Evolutionary conservation across 108 stramenopile genomes (phyloP), one percentile per base, ranked within the genome.

Genomic region (Epithemia pelagica): DNA sequence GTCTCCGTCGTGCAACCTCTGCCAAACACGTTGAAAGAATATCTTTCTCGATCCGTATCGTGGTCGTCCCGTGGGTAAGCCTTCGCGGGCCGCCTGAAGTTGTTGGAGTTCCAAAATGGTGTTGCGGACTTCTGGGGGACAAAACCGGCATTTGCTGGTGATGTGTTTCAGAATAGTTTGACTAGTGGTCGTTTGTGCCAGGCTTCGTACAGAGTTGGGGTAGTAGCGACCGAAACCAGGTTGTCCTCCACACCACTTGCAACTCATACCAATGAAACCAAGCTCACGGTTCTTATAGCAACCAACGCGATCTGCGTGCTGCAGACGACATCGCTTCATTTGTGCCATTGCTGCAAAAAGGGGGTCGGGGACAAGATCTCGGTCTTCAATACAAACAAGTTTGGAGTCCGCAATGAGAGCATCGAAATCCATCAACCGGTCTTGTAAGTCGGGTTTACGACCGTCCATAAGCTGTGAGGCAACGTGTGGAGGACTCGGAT

Each of bases 101-200:
- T 70, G 53, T 57, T 81, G 78, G 23, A 83, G 57, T 58, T 82
- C 67, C 0, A 64, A 22, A 18, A 84, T 66, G 22, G 78, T 74
- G 61, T 80, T 69, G n/a, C 81, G 66, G 3, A 89, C 57, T 21
- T 78, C 56, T 0, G 71, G 74, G 20, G 88, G 88, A 37, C 80
- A 79, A 67, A 73, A 71, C 26, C 80, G 69, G 69, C 88, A 89
- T 51, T 86, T 84, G 33, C 62, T 59, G 15, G 76, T 76, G 57
- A 89, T 76, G 64, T 89, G 85, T 74, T 90, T 90, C 54, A 90
- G 74, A 53, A 90, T 87, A 8, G 89, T 86, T 60, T 86, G 86
- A 59, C 71, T 76, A 0, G 89, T 90, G 0, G 89, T 90, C 10
- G 89, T 90, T 65, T 90, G 89, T 1, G 84, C 82, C n/a, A 90